Base-by-base conservation (phyloP, 1,284 basidiomycete genomes). In the Sanghuangporus weigelae region DNA sequence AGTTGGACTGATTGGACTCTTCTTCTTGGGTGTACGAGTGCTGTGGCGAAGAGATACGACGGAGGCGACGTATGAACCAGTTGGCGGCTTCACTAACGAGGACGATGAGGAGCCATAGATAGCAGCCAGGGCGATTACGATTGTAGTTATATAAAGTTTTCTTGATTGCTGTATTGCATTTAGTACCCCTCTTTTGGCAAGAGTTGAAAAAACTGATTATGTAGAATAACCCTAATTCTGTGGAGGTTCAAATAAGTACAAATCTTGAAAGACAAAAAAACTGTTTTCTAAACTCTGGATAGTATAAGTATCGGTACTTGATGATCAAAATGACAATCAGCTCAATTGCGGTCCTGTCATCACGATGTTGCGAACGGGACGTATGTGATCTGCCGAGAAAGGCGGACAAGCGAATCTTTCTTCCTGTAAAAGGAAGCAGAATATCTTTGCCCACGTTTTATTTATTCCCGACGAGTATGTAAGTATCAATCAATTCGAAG, bases 51-150 rank as follows among this genome's bases (percentile, higher is more conserved):
- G 81, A 69, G 90, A 93, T 73, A 82, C 84, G 57, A 88, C 84
- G 21, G 89, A 93, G 74, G 87, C 90, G 46, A 93, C 90, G 48
- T 94, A 92, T 73, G 92, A 94, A 72, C 92, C 92, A 51, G 75
- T 89, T 48, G 90, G 90, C 59, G 90, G 90, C 31, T 93, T 92
- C 73, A 84, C 81, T 49, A 79, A 81, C 56, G 83, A 85, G 57
- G 84, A 84, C 64, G 81, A 84, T 55, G 64, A 65, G 59, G 46
- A 63, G 26, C 35, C 46, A 21, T 57, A 60, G 50, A 2, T 16
- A 10, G 48, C 2, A 23, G 6, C 38, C 35, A 49, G 10, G 57
- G 8, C 21, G 31, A 23, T 26, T 10, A 7, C 23, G 12, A 38
- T 7, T 60, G 38, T 60, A 19, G 5, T n/a, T n/a, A 16, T 14